A percentile compares a stretch with the other conserved stretches of the same genome.
Conservation (phyloP, 257 asterid genomes). For the Forsythia suspensa region DNA sequence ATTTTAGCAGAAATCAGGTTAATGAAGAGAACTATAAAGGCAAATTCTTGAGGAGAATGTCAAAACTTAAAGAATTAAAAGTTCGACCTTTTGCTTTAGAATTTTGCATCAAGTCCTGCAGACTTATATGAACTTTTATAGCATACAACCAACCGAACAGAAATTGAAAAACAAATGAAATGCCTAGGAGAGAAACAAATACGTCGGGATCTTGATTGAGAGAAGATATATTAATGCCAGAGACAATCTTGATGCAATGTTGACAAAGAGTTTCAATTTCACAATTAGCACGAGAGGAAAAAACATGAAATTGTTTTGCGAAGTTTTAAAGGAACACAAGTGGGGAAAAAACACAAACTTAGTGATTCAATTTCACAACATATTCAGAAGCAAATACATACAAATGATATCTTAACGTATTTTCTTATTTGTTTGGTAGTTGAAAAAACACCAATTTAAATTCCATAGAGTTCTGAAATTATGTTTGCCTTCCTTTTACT, state of each 20-base stretch:
- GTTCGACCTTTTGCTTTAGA: background rate
- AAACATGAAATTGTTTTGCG: background rate
- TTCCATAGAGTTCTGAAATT: background rate
- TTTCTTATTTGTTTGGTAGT: background rate
- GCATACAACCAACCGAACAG: background rate
- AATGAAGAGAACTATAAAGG: background rate
- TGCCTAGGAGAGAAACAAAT: background rate
- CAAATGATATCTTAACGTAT: background rate
- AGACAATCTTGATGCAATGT: constrained; percentile 1
- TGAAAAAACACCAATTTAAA: background rate
- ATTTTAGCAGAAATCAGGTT: constrained; percentile 6
- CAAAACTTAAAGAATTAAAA: background rate
- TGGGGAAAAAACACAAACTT: background rate
- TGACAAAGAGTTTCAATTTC: background rate
- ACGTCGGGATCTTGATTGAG: background rate
- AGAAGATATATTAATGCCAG: constrained; percentile 1
- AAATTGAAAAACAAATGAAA: background rate
- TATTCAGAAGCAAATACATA: background rate
- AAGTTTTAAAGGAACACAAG: background rate
- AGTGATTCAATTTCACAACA: background rate
- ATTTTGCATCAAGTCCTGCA: constrained; percentile 16
- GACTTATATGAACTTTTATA: background rate
- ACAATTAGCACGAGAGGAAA: background rate
- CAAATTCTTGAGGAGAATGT: background rate
- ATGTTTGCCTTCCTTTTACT: background rate